Percentiles rank a stretch among this genome's conserved stretches.
Evolutionary conservation across 495 filamentous ascomycete species (phyloP).

Genomic region (Xanthoparmelia taractica): DNA sequence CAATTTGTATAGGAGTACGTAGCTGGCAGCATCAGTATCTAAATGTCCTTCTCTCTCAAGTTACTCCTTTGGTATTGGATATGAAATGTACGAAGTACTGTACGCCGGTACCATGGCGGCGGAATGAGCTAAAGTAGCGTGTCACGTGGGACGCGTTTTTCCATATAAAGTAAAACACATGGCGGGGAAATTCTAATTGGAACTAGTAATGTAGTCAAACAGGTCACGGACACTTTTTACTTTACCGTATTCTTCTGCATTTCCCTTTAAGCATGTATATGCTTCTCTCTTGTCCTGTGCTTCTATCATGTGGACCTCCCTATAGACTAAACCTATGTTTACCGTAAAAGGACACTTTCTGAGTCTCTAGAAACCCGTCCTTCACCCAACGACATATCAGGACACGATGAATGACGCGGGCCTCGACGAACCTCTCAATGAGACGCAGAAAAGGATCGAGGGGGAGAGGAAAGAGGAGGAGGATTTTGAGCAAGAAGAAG

Average conservation of each 20-base stretch:
- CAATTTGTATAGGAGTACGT: background rate
- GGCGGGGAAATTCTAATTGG: no score
- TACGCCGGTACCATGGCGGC: no score
- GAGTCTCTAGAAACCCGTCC: background rate
- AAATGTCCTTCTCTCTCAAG: no score
- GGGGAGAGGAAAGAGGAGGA: conserved; percentile 27
- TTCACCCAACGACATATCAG: background rate
- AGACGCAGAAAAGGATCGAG: conserved; percentile 44
- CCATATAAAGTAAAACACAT: no score
- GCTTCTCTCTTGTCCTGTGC: background rate
- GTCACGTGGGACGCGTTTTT: background rate
- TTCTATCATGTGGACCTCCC: background rate
- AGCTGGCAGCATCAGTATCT: background rate
- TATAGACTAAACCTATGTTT: background rate
- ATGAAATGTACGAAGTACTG: no score
- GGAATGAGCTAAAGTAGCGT: background rate
- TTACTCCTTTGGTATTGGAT: no score
- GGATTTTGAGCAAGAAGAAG: conserved; percentile 30
- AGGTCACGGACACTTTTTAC: no score
- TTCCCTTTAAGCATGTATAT: no score
- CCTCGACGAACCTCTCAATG: conserved; percentile 45
- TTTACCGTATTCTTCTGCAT: no score
- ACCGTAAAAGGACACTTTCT: background rate
- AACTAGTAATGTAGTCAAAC: no score
- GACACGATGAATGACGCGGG: conserved; percentile 54